phyloP scores from a whole-genome alignment of 768 basidiomycete genomes.

The Termitomyces sp. region DNA sequence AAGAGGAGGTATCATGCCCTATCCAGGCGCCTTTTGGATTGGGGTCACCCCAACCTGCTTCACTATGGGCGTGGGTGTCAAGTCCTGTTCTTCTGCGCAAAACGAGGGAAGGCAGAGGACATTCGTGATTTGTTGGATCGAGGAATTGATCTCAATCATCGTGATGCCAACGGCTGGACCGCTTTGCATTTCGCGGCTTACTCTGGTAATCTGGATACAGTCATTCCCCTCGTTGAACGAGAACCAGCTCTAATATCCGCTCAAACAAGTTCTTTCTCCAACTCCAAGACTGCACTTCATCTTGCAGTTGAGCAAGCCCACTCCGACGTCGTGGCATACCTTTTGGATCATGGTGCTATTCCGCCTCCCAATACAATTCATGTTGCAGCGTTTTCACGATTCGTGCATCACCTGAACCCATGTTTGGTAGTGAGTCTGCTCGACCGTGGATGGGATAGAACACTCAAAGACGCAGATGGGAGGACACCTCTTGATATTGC shows the following conservation, averaged over 20 bases:
- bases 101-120: neutral
- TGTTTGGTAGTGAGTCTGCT: neutral
- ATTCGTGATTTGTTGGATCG: neutral
- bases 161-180: neutral
- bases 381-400: neutral
- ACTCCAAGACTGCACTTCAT: neutral
- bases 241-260: neutral
- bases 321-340: neutral
- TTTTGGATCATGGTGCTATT: neutral
- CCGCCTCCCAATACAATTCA: neutral
- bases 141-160: neutral
- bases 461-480: neutral
- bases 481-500: neutral
- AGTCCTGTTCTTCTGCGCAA: neutral
- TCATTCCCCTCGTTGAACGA: neutral
- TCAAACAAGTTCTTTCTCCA: neutral
- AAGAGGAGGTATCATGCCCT: neutral
- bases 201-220: neutral
- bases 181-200: neutral
- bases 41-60: neutral
- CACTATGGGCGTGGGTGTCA: neutral
- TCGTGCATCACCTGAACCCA: neutral
- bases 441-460: neutral
- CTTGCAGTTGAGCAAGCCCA: neutral
- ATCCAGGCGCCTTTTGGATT: neutral